Evolutionary conservation across 139 green algal genomes (phyloP), one percentile per base, ranked within the genome.

Genomic region (Chlorella sp.): DNA sequence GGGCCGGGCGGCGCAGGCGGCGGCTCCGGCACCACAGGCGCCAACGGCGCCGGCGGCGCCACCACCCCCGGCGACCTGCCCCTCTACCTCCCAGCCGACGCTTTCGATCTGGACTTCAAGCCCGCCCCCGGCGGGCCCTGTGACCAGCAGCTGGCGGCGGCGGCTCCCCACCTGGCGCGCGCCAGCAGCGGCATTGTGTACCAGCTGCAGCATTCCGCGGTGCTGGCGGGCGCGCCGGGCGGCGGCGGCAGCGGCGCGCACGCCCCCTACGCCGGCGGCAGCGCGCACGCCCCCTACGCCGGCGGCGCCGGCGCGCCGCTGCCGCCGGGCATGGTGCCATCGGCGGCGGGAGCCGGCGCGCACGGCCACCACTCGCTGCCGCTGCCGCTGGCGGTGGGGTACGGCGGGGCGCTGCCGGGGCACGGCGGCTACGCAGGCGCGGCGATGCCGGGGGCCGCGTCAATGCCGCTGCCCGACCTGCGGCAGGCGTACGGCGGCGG

Each of bases 51-150:
- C 11, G 68, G 15, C 36, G 50, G 42, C 46, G 23, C 35, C 29
- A 50, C 50, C 40, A 33, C 11, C 31, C 60, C 23, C 38, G 12
- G 9, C 9, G 73, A 73, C 36, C 71, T 69, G 8, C 79, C 79
- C 36, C 61, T 85, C 9, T 76, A 82, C 31, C 35, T 81, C 5
- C 58, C 79, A 15, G 35, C 51, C 12, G 79, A 85, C 21, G 58
- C 45, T 21, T 85, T 85, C 70, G 79, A 85, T 60, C 38, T 85
- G n/a, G 67, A 69, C 25, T 5, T 21, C 1, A 9, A 12, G 33
- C 45, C 41, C 31, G n/a, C 31, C 40, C 23, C 41, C 9, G 35
- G 33, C 1, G 35, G 31, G 23, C 73, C 73, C 5, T 73, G 73
- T 46, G 63, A 73, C 63, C 60, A 78, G 45, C 60, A 71, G 46